Evolutionary conservation across 2,329 filamentous ascomycete genomes (phyloP), one percentile per base, ranked within the genome.

Genomic region (Clonostachys solani): DNA sequence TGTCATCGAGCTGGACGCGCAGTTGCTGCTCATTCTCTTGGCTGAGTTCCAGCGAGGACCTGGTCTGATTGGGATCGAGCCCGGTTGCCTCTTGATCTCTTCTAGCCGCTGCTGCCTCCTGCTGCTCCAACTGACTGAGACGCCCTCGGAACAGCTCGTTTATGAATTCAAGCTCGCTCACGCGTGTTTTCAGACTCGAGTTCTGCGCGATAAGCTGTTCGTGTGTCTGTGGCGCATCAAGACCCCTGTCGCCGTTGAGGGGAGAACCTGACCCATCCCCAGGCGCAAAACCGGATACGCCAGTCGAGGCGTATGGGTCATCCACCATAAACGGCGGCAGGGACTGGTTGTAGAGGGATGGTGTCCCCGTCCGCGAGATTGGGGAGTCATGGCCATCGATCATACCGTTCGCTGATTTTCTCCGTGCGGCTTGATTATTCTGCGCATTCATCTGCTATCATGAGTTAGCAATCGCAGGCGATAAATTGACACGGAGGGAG

Each of bases 151-250:
- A 91, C 41, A 92, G 74, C 60, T 88, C 87, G 59, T 92, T 96
- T 73, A 99, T 96, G 45, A 99, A 81, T 63, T 99, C 94, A 19
- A 99, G 78, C 66, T 99, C 94, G 56, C 86, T 94, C 34, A 99
- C 92, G 40, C 94, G 85, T 1, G 94, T 99, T 71, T 95, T 95
- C n/a, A 97, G 76, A 44, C 84, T 86, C 6, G 88, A 88, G 64
- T 95, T 96, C 51, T 86, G 81, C 2, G 86, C 85, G 45, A 90
- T 74, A 19, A 95, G 78, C 50, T 88, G 84, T 60, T 96, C 89
- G 63, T 89, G 90, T 4, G 85, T 86, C 60, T 90, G 86, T 1
- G 87, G 82, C 12, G 81, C 74, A 49, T 92, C 88, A 47, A 84
- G 73, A 52, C 83, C 77, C 43, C 85, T 84, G 23, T 85, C 78